Base-by-base conservation (phyloP, 2,329 filamentous ascomycete species). In the Lachnum nothofagi region DNA sequence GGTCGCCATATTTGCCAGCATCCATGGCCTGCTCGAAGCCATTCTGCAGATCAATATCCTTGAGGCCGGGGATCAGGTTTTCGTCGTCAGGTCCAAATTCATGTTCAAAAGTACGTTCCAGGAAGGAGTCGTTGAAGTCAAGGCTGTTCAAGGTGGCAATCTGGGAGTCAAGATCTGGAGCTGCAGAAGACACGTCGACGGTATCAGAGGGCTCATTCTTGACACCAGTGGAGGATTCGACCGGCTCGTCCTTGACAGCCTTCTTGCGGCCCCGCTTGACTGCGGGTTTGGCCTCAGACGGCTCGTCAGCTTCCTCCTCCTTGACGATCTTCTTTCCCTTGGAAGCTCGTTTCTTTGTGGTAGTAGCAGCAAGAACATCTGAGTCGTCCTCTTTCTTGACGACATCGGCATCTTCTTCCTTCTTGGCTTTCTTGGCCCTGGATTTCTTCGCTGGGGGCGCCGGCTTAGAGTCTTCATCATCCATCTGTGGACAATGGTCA, bases 401-500 rank as follows among this genome's bases (percentile, higher is more conserved):
- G 4, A 57, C 50, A 10, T 53, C 42, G 4, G 42, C 55, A 14
- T 52, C 46, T n/a, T 54, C 52, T 33, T 59, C 56, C 6, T 60
- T 52, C 40, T 63, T 57, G 24, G 59, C 57, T 54, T 71, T 71
- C 60, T 72, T 72, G 9, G 48, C 56, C 9, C 51, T 48, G 40
- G 54, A 38, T 42, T 65, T 66, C 53, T 50, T 60, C 17, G 55
- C 37, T 35, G 50, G 52, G 23, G 55, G 52, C 23, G 55, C 44
- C 27, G 49, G 54, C 46, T 62, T 58, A 38, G 52, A 41, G 20
- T 51, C 54, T 16, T 43, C 57, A 9, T 67, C 62, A 16, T 58
- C 60, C 12, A 63, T 60, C 8, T 25, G 5, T 5, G 23, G 5
- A 10, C 12, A 25, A 17, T 53, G 23, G 56, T n/a, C 51, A 41